phyloP scores from a whole-genome alignment of 2,329 filamentous ascomycete species.

The Monosporascus sp. region DNA sequence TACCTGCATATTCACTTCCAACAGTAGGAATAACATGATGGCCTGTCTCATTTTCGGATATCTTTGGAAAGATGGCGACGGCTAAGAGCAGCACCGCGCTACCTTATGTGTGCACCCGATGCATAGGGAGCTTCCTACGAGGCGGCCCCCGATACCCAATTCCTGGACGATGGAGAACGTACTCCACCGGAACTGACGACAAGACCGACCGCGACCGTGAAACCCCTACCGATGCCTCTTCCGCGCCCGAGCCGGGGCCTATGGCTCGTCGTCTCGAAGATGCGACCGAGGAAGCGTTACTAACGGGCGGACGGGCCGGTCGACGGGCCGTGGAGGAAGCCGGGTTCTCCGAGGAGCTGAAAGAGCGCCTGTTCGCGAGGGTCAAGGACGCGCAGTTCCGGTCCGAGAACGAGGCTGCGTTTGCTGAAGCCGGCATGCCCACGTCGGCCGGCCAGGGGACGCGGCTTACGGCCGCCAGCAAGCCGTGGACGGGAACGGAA shows the following conservation, averaged over 20 bases:
- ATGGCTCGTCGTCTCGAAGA: slow-evolving; percentile 55
- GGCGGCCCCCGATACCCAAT: neutral
- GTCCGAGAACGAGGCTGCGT: slow-evolving; percentile 42
- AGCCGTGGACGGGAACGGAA: slow-evolving; percentile 77
- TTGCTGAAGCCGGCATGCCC: slow-evolving; percentile 44
- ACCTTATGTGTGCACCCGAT: slow-evolving; percentile 19
- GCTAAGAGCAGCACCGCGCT: slow-evolving; percentile 7
- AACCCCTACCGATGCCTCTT: neutral
- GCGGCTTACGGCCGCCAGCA: slow-evolving; percentile 59
- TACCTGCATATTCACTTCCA: too few species aligned
- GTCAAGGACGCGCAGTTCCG: slow-evolving; percentile 51
- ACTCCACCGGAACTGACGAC: slow-evolving; percentile 7
- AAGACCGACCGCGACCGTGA: slow-evolving; percentile 2
- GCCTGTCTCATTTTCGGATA: too few species aligned
- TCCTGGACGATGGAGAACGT: slow-evolving; percentile 1
- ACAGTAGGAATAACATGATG: too few species aligned
- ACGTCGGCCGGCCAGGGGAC: slow-evolving; percentile 63
- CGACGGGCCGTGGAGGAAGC: slow-evolving; percentile 55
- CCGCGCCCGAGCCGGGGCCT: slow-evolving; percentile 31
- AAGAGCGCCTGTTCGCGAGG: slow-evolving; percentile 51
- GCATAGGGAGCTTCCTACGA: slow-evolving; percentile 3
- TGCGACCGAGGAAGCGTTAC: slow-evolving; percentile 58
- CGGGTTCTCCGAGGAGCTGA: slow-evolving; percentile 60
- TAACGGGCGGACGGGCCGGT: slow-evolving; percentile 55
- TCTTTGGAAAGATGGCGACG: slow-evolving; percentile 12